Conservation (phyloP, 78 protist genomes). For the Dictyostelium citrinum region DNA sequence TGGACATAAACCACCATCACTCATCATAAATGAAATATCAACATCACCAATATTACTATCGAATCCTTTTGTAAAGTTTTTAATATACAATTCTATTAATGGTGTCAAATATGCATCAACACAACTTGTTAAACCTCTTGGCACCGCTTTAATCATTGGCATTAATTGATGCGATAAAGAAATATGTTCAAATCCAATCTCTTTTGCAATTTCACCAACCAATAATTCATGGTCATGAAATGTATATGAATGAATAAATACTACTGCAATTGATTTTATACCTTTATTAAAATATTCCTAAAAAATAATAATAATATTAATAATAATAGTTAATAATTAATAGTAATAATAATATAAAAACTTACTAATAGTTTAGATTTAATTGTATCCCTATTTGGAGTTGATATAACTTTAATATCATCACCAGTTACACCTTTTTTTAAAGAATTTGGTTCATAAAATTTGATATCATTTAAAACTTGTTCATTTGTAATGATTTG, state of each 20-base stretch:
- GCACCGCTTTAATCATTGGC: slow-evolving; percentile 90
- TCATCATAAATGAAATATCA: slow-evolving; percentile 93
- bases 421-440: slow-evolving; percentile 74
- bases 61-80: slow-evolving; percentile 85
- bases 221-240: slow-evolving; percentile 85
- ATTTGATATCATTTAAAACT: neutral
- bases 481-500: neutral
- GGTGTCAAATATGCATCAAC: slow-evolving; percentile 99
- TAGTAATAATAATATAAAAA: neutral
- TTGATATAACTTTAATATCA: neutral
- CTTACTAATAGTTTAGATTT: slow-evolving; percentile 7
- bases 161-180: slow-evolving; percentile 85
- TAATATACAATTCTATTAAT: slow-evolving; percentile 76
- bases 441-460: neutral
- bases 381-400: slow-evolving; percentile 38
- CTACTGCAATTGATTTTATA: slow-evolving; percentile 87
- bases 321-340: too few relatives aligned
- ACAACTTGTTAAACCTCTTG: slow-evolving; percentile 95
- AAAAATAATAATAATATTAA: neutral
- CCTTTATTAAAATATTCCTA: slow-evolving; percentile 71
- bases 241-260: slow-evolving; percentile 91
- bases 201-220: slow-evolving; percentile 85
- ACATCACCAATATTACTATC: slow-evolving; percentile 65
- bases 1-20: slow-evolving; percentile 96
- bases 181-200: slow-evolving; percentile 92